phyloP scores from a whole-genome alignment of 345 rosid genomes.

The Aegle marmelos region DNA sequence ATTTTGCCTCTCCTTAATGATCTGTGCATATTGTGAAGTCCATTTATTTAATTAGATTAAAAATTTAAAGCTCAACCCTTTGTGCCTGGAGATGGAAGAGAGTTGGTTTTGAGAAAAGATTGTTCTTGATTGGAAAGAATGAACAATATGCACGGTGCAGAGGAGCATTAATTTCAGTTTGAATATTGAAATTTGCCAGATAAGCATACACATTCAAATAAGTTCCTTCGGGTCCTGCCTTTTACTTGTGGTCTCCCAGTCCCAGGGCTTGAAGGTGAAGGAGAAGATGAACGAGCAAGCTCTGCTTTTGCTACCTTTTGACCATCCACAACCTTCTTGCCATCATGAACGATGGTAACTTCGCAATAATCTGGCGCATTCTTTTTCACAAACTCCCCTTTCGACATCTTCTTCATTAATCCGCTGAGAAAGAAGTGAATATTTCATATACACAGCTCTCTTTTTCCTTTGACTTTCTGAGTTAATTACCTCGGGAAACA shows the following conservation, averaged over 20 bases:
- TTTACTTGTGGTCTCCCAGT: conserved; percentile 6
- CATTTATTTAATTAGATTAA: background rate
- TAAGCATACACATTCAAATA: conserved; percentile 41
- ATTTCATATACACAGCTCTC: background rate
- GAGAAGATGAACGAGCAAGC: conserved; percentile 2
- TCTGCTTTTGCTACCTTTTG: conserved; percentile 12
- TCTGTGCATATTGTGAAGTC: background rate
- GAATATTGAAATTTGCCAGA: conserved; percentile 30
- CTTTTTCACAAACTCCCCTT: conserved; percentile 44
- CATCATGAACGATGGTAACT: conserved; percentile 41
- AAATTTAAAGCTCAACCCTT: background rate
- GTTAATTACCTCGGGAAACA: too few species aligned
- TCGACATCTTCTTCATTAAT: conserved; percentile 28
- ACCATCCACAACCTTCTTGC: conserved; percentile 28
- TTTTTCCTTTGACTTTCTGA: background rate
- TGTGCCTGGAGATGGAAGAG: background rate
- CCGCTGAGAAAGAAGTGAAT: conserved; percentile 18
- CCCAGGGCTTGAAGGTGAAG: conserved; percentile 1
- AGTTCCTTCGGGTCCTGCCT: conserved; percentile 16
- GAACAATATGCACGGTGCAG: background rate
- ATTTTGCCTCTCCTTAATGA: background rate
- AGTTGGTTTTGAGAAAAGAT: too few species aligned
- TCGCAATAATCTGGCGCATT: conserved; percentile 56
- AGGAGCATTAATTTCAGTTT: background rate
- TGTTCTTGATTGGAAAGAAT: too few species aligned